A percentile compares a stretch with the other conserved stretches of the same genome.
phyloP scores from a whole-genome alignment of 2,329 filamentous ascomycete genomes.

The Cordyceps cicadae region DNA sequence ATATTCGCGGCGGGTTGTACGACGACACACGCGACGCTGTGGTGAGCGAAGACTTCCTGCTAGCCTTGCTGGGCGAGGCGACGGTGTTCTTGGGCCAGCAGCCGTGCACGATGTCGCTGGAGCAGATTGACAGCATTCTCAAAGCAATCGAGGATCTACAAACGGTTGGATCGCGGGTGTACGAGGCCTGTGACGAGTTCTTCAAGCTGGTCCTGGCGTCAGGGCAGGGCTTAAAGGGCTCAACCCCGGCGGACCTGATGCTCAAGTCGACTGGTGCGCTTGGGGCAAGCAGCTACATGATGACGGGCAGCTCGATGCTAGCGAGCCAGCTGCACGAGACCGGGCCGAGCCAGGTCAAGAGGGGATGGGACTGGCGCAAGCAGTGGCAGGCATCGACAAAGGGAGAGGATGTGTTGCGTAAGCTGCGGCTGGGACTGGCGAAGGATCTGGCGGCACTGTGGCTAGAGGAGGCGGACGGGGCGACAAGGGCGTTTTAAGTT shows the following conservation, averaged over 20 bases:
- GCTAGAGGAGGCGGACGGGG: slow-evolving; percentile 56
- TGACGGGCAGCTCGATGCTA: slow-evolving; percentile 68
- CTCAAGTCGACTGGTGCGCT: slow-evolving; percentile 47
- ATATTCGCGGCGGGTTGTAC: slow-evolving; percentile 83
- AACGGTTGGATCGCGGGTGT: slow-evolving; percentile 65
- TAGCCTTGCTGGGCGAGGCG: slow-evolving; percentile 76
- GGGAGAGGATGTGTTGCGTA: slow-evolving; percentile 62
- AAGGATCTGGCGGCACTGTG: slow-evolving; percentile 64
- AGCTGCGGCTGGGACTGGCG: slow-evolving; percentile 65
- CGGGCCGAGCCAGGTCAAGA: slow-evolving; percentile 44
- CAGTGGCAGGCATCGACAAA: slow-evolving; percentile 62
- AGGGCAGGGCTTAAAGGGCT: slow-evolving; percentile 52
- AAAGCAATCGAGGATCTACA: slow-evolving; percentile 74
- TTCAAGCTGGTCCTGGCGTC: slow-evolving; percentile 68
- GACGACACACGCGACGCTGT: slow-evolving; percentile 74
- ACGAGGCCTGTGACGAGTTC: slow-evolving; percentile 67
- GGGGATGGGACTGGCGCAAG: slow-evolving; percentile 70
- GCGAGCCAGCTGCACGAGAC: slow-evolving; percentile 51
- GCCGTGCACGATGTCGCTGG: slow-evolving; percentile 49
- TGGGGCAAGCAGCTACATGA: slow-evolving; percentile 54
- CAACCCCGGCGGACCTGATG: slow-evolving; percentile 58
- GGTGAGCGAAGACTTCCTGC: slow-evolving; percentile 78
- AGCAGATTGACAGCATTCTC: slow-evolving; percentile 67
- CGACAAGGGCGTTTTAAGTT: slow-evolving; percentile 30
- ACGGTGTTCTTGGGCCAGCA: slow-evolving; percentile 63